Percentiles rank a stretch among this genome's conserved stretches.
Evolutionary conservation across 1,139 yeast genomes (phyloP).

Genomic region (Protomyces macrosporus): DNA sequence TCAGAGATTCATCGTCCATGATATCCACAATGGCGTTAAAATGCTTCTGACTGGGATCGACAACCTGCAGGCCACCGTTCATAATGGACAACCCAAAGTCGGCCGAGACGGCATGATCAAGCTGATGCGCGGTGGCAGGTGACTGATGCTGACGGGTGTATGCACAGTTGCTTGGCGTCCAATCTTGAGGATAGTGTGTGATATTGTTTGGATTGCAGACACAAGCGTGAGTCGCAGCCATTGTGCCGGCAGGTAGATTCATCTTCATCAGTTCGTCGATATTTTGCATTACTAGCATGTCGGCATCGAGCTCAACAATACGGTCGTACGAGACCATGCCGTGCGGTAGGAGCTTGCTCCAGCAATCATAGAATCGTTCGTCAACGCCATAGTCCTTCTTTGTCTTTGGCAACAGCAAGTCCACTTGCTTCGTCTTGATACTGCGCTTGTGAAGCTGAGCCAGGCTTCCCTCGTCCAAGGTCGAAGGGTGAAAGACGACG

Average conservation of each 20-base stretch:
- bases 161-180: slow-evolving; percentile 49
- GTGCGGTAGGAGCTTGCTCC: slow-evolving; percentile 55
- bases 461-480: slow-evolving; percentile 43
- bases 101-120: slow-evolving; percentile 44
- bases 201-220: slow-evolving; percentile 52
- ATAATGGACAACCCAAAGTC: slow-evolving; percentile 45
- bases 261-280: slow-evolving; percentile 55
- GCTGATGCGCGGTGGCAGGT: slow-evolving; percentile 35
- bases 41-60: slow-evolving; percentile 42
- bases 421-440: slow-evolving; percentile 44
- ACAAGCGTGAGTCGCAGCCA: slow-evolving; percentile 58
- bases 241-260: slow-evolving; percentile 39
- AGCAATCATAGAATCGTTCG: slow-evolving; percentile 52
- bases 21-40: slow-evolving; percentile 43
- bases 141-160: slow-evolving; percentile 40
- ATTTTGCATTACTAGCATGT: slow-evolving; percentile 51
- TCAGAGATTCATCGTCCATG: slow-evolving; percentile 39
- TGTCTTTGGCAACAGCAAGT: slow-evolving; percentile 44
- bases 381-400: slow-evolving; percentile 47
- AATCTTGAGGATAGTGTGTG: slow-evolving; percentile 50
- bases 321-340: slow-evolving; percentile 47
- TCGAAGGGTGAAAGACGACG: slow-evolving; percentile 49
- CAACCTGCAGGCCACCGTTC: slow-evolving; percentile 53
- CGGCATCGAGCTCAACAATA: slow-evolving; percentile 52
- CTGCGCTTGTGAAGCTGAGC: slow-evolving; percentile 41